Evolutionary conservation across 768 basidiomycete genomes (phyloP).

Genomic region (Boletus subcaerulescens): DNA sequence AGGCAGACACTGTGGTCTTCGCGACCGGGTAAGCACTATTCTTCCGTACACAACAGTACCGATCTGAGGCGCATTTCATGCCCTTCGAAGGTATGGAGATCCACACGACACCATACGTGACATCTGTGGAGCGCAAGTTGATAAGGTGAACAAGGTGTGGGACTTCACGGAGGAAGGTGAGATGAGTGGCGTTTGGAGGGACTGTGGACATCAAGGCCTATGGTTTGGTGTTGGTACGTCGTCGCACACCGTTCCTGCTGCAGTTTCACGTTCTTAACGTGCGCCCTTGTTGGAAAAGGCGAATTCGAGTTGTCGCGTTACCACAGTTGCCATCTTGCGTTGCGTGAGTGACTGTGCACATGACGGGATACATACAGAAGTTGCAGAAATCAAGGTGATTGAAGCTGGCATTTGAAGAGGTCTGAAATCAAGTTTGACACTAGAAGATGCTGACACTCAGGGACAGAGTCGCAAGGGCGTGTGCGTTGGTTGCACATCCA

Average conservation of each 20-base stretch:
- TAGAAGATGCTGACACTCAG: too few relatives aligned
- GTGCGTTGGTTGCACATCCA: too few relatives aligned
- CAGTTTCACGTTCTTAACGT: neutral
- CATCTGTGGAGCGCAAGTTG: constrained; percentile 46
- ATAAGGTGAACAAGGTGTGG: constrained; percentile 53
- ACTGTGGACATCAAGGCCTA: constrained; percentile 35
- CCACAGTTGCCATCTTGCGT: constrained; percentile 29
- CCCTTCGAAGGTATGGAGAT: constrained; percentile 45
- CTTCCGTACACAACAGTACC: neutral
- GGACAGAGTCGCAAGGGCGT: too few relatives aligned
- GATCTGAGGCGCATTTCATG: neutral
- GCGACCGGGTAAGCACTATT: constrained; percentile 25
- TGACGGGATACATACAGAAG: neutral
- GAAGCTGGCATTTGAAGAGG: constrained; percentile 27
- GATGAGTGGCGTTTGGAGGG: constrained; percentile 37
- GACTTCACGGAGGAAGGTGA: constrained; percentile 64
- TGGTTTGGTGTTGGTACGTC: constrained; percentile 30
- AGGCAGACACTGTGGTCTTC: constrained; percentile 34
- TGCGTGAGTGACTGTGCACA: constrained; percentile 23
- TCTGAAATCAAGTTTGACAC: constrained; percentile 19
- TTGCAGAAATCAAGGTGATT: constrained; percentile 30
- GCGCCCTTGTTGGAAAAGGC: constrained; percentile 9
- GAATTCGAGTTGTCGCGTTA: constrained; percentile 24
- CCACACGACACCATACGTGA: constrained; percentile 37
- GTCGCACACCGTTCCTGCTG: neutral